Conservation (phyloP, 345 rosid species). For the sweet orange (Citrus sinensis) region DNA sequence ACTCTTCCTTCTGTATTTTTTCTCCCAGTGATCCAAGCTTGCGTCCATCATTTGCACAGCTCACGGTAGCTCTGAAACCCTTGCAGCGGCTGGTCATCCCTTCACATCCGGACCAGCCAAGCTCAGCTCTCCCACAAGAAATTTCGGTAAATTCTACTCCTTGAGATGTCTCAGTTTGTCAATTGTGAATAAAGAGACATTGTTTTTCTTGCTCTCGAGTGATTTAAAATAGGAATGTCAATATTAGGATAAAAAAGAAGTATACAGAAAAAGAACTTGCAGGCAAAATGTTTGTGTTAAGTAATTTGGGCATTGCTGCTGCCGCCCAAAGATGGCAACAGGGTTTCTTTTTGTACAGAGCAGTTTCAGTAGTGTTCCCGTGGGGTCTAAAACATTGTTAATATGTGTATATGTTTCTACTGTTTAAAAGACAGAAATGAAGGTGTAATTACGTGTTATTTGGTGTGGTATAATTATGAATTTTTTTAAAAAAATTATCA, state of each 20-base stretch:
- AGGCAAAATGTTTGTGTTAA: slow-evolving; percentile 5
- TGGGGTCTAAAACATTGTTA: neutral
- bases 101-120: slow-evolving; percentile 46
- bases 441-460: neutral
- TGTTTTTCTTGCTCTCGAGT: slow-evolving; percentile 13
- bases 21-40: slow-evolving; percentile 71
- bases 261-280: neutral
- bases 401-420: slow-evolving; percentile 14
- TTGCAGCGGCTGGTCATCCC: slow-evolving; percentile 74
- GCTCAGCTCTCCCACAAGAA: slow-evolving; percentile 43
- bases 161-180: slow-evolving; percentile 27
- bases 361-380: slow-evolving; percentile 12
- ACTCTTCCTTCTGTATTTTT: neutral
- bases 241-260: neutral
- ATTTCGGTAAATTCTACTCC: slow-evolving; percentile 64
- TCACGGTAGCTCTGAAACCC: slow-evolving; percentile 69
- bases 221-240: slow-evolving; percentile 7
- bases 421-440: neutral
- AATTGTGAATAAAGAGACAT: slow-evolving; percentile 38
- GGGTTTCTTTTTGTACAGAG: slow-evolving; percentile 30
- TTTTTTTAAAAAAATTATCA: neutral
- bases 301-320: slow-evolving; percentile 1
- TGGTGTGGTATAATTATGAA: neutral
- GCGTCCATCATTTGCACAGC: slow-evolving; percentile 86
- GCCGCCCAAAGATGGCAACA: slow-evolving; percentile 16